phyloP scores from a whole-genome alignment of 2,329 filamentous ascomycete species.

The Cephalotrichum gorgonifer region DNA sequence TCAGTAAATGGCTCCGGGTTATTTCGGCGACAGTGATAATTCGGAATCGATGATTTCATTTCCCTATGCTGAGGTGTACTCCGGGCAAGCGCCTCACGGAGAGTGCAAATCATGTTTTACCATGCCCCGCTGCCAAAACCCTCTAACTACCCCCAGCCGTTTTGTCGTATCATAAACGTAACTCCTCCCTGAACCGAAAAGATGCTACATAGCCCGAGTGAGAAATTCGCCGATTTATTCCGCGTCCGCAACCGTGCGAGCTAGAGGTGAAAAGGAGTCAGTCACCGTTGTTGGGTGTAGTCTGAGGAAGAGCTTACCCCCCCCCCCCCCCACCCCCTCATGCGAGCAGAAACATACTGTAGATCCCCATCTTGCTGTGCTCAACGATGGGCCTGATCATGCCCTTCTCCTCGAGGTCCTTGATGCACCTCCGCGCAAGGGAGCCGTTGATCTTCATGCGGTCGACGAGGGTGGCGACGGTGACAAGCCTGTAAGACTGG shows the following conservation, averaged over 20 bases:
- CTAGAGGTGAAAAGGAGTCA: slow-evolving; percentile 23
- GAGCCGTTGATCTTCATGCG: slow-evolving; percentile 99
- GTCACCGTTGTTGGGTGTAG: not conserved
- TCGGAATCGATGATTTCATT: slow-evolving; percentile 2
- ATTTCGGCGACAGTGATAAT: not conserved
- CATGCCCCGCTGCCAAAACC: slow-evolving; percentile 4
- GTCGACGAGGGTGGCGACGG: slow-evolving; percentile 96
- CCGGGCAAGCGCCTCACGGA: slow-evolving; percentile 5
- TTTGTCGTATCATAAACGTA: slow-evolving; percentile 4
- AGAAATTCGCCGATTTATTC: slow-evolving; percentile 20
- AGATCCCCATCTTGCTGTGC: slow-evolving; percentile 97
- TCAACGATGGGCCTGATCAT: slow-evolving; percentile 95
- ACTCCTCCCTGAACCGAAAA: slow-evolving; percentile 6
- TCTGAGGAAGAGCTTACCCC: too few relatives aligned
- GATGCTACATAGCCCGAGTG: slow-evolving; percentile 5
- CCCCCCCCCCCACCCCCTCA: too few relatives aligned
- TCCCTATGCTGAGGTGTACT: slow-evolving; percentile 4
- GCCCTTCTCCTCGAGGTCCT: slow-evolving; percentile 94
- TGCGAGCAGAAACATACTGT: slow-evolving; percentile 63
- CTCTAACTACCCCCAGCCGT: slow-evolving; percentile 6
- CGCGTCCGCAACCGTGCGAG: slow-evolving; percentile 49
- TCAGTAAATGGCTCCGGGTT: too few relatives aligned
- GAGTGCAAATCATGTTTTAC: slow-evolving; percentile 1
- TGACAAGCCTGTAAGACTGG: slow-evolving; percentile 99
- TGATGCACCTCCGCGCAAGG: slow-evolving; percentile 78